Conservation (phyloP, 805 yeast genomes). For the Kazachstania bromeliacearum region DNA sequence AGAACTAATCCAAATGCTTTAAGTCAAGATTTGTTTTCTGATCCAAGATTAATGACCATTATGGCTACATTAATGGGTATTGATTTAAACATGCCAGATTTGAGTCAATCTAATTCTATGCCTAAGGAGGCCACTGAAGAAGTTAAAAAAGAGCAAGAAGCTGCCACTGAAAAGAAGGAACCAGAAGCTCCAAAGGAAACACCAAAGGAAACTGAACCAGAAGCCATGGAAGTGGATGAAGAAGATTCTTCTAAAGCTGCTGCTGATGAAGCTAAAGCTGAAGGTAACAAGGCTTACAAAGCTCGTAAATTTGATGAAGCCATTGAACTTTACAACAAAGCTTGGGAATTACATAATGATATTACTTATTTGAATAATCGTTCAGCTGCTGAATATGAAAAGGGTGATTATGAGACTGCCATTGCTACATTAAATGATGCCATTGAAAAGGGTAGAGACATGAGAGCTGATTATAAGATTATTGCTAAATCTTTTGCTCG, state of each 20-base stretch:
- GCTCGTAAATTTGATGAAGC: constrained; percentile 87
- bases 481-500: constrained; percentile 92
- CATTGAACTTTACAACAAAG: constrained; percentile 72
- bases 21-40: constrained; percentile 60
- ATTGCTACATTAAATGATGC: constrained; percentile 75
- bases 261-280: constrained; percentile 67
- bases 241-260: constrained; percentile 32
- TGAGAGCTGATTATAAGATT: constrained; percentile 83
- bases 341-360: constrained; percentile 74
- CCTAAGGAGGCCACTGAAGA: constrained; percentile 21
- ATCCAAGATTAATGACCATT: constrained; percentile 81
- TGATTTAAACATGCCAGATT: constrained; percentile 45
- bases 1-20: constrained; percentile 65
- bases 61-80: constrained; percentile 82
- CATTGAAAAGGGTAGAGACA: constrained; percentile 79
- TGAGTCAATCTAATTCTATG: constrained; percentile 22
- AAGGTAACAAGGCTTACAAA: constrained; percentile 83
- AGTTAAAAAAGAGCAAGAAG: constrained; percentile 11
- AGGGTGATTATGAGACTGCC: constrained; percentile 82
- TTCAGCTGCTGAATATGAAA: constrained; percentile 96
- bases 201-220: constrained; percentile 25
- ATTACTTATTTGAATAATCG: constrained; percentile 91
- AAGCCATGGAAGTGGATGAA: constrained; percentile 32
- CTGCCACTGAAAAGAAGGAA: constrained; percentile 4
- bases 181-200: constrained; percentile 15